Percentiles rank a stretch among this genome's conserved stretches.
Conservation (phyloP, 176 grass and related monocot species). For the Thalia dealbata region DNA sequence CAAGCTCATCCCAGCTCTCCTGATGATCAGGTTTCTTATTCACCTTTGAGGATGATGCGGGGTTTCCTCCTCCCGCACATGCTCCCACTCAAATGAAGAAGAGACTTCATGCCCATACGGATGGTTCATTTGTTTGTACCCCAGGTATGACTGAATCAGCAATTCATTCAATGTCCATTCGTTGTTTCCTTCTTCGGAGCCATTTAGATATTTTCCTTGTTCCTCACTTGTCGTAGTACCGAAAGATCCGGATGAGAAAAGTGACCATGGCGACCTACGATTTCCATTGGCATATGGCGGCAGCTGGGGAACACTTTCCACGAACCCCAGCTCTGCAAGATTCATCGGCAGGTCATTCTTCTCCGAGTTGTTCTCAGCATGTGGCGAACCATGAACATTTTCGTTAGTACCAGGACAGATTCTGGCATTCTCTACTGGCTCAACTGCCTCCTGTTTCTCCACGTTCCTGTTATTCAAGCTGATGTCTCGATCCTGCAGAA, state of each 20-base stretch:
- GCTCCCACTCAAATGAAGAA: background rate
- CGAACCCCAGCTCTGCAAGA: background rate
- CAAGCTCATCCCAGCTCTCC: background rate
- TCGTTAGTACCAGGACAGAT: background rate
- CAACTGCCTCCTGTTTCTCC: background rate
- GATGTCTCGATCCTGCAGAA: slow-evolving; percentile 26
- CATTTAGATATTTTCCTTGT: background rate
- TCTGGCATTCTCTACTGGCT: background rate
- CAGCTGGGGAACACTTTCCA: background rate
- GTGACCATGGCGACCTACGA: background rate
- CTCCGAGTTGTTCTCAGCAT: background rate
- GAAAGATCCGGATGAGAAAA: background rate
- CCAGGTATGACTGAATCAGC: background rate
- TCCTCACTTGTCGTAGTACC: background rate
- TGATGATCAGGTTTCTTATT: background rate
- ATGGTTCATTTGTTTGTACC: background rate
- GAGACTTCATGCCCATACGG: background rate
- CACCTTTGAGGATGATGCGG: background rate
- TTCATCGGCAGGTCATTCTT: background rate
- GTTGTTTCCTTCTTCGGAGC: background rate
- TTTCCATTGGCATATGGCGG: background rate
- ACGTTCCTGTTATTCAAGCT: background rate
- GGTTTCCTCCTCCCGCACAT: background rate
- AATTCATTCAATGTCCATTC: background rate
- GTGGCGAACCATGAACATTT: background rate